phyloP scores from a whole-genome alignment of 352 stramenopile species.

The Thraustochytrium sp. region DNA sequence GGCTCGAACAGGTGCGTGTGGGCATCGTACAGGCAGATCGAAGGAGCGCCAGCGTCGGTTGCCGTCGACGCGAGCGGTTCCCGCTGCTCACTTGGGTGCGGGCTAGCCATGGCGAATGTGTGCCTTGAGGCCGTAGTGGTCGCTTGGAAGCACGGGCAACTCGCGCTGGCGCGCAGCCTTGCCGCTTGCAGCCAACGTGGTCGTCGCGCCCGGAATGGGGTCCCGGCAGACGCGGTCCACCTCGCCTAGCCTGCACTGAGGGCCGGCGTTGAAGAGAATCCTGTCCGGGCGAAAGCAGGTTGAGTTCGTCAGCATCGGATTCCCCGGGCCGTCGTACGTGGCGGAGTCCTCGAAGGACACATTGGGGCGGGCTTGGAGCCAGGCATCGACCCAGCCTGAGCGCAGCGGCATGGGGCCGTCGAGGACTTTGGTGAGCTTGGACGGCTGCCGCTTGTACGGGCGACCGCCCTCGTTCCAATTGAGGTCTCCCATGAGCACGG shows the following conservation, averaged over 20 bases:
- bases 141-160: conserved; percentile 2
- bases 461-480: conserved; percentile 37
- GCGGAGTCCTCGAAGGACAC: background rate
- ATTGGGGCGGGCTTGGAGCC: background rate
- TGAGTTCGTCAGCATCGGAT: background rate
- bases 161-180: too few relatives aligned
- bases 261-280: background rate
- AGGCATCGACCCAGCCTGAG: background rate
- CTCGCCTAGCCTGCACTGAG: background rate
- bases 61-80: too few relatives aligned
- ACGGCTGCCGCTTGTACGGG: background rate
- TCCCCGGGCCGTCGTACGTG: conserved; percentile 7
- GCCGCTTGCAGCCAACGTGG: too few relatives aligned
- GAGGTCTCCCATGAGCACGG: conserved; percentile 11
- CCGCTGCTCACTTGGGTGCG: too few relatives aligned
- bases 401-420: background rate
- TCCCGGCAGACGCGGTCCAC: background rate
- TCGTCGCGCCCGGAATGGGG: background rate
- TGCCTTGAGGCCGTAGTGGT: conserved; percentile 25
- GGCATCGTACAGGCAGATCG: background rate
- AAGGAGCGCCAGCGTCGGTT: background rate
- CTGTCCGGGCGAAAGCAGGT: background rate
- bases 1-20: background rate
- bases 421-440: conserved; percentile 1
- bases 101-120: too few relatives aligned